Base-by-base conservation (phyloP, 805 yeast genomes). In the Wickerhamiella brachini region DNA sequence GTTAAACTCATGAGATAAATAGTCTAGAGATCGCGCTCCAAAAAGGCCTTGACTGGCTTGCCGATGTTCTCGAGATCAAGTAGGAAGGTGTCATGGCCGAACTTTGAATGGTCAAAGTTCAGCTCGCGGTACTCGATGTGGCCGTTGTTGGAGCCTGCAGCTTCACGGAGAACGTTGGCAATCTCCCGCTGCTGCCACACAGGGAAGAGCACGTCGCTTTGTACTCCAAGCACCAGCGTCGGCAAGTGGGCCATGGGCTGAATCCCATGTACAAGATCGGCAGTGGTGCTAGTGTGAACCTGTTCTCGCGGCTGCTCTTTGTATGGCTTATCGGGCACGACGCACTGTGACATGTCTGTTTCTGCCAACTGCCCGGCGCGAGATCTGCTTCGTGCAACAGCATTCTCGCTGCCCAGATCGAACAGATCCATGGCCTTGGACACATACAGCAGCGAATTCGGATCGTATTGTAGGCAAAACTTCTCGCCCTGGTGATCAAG, bases 391-490 rank as follows among this genome's bases (percentile, higher is more conserved):
- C 62, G 53, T 7, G 43, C 29, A 22, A 10, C 44, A 13, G 42
- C 34, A 49, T 53, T 59, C 23, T 49, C 53, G 15, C 44, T 46
- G 23, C 95, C 83, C 59, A 89, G 68, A 63, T 89, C 96, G 66
- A 89, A 89, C 62, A 89, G 68, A 65, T 89, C 97, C 97, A 89
- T 89, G 1, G 95, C 95, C 66, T 89, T 89, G 54, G 89, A 83
- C 12, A 89, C 78, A 65, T 89, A 88, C 48, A 88, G 71, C 58
- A 89, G 74, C 5, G 95, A 87, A 64, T 88, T 88, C 37, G 97
- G 84, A 65, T 88, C 97, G 66, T 84, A 88, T 62, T 88, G 94
- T 53, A 85, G 65, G 56, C 95, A 85, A 71, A 89, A 88, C 71
- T 89, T 89, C 64, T 85, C 95, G 8, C 97, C 97, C 49, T 88